Evolutionary conservation across 805 yeast genomes (phyloP), one percentile per base, ranked within the genome.

Genomic region (Clavispora vitiphila): DNA sequence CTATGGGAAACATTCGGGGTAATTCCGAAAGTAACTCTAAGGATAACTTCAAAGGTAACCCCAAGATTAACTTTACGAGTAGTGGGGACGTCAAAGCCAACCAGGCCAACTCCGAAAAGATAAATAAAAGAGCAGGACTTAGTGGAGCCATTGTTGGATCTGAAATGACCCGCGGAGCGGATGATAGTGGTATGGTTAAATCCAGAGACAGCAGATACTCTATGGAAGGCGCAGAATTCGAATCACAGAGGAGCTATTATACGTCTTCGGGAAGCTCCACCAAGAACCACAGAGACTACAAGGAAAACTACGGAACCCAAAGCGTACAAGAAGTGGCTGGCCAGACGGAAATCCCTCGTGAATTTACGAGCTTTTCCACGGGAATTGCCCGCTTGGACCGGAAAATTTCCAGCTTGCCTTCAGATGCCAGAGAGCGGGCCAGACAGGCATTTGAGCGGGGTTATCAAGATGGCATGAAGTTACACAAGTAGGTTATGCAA

Each of bases 391-490:
- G 58, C 31, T 62, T 67, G 53, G 71, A 67, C 44, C 38, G 53
- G 30, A 64, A 64, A 56, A 64, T 67, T 35, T 44, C 67, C 30
- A 40, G 56, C 40, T 62, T 67, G 49, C 65, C 62, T 42, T 59
- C 62, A 20, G 48, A 54, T 16, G 63, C 60, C 32, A 71, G 64
- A 48, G 51, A 62, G 40, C 60, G 65, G 53, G 72, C 72, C 29
- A 61, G 64, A 51, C 66, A 64, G 21, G 72, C 71, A 7, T 66
- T 64, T 53, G 57, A 64, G 44, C 60, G 55, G 43, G 72, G 71
- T 36, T 67, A 66, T 58, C 51, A 61, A 20, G 72, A 66, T 38
- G 71, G 69, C 2, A 11, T 47, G 26, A 42, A 37, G 38, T 25
- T 38, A 35, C 45, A 27, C 39, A 18, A 32, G 21, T 37, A 46